A percentile compares a stretch with the other conserved stretches of the same genome.
Evolutionary conservation across 306 rosid species (phyloP).

Genomic region (Carpinus fangiana): DNA sequence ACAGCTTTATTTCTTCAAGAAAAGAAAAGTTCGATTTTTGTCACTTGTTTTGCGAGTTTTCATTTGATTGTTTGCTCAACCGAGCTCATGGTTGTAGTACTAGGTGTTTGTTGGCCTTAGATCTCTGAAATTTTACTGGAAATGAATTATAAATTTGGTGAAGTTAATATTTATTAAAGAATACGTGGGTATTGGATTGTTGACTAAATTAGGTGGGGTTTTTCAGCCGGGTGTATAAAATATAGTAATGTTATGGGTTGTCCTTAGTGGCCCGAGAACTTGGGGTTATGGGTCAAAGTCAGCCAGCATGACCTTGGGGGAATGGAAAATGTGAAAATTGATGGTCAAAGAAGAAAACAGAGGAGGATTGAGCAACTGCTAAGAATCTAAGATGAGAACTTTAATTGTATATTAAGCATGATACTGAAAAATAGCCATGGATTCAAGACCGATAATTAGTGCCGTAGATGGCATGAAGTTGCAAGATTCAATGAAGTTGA

Average conservation of each 20-base stretch:
- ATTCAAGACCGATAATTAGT: background rate
- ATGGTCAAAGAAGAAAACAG: background rate
- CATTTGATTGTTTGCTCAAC: background rate
- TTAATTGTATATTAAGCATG: background rate
- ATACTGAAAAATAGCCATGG: background rate
- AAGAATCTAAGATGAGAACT: background rate
- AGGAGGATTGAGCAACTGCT: background rate
- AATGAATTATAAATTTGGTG: background rate
- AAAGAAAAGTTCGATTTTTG: background rate
- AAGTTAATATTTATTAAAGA: background rate
- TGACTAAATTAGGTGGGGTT: background rate
- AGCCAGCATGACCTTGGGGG: background rate
- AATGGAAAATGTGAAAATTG: background rate
- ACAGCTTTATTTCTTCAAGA: background rate
- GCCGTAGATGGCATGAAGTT: background rate
- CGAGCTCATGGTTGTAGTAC: background rate
- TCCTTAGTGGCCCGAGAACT: background rate
- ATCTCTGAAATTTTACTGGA: background rate
- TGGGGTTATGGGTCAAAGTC: background rate
- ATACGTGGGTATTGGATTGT: background rate
- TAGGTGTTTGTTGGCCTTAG: background rate
- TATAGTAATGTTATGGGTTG: background rate
- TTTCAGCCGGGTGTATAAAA: background rate
- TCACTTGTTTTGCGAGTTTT: background rate
- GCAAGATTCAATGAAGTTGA: background rate